Evolutionary conservation across 2,329 filamentous ascomycete genomes (phyloP).

Genomic region (Cladorrhinum sp.): DNA sequence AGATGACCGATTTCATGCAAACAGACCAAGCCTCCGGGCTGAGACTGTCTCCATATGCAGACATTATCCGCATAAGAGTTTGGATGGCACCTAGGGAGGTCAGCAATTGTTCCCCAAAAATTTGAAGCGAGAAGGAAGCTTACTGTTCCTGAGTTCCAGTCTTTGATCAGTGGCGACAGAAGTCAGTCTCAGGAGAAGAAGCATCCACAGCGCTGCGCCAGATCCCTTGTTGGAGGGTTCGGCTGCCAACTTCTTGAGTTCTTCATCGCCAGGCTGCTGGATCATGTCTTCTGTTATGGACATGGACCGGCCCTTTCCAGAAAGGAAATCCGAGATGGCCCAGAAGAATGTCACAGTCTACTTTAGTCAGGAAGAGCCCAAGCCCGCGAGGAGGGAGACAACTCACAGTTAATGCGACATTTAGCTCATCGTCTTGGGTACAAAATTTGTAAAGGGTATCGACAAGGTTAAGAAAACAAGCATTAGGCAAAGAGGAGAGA

Average conservation of each 20-base stretch:
- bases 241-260: slow-evolving; percentile 56
- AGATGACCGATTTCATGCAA: slow-evolving; percentile 76
- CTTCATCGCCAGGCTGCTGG: slow-evolving; percentile 52
- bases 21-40: slow-evolving; percentile 77
- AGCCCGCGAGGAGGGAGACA: not conserved
- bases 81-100: slow-evolving; percentile 68
- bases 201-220: slow-evolving; percentile 73
- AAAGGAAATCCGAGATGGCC: slow-evolving; percentile 88
- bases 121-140: slow-evolving; percentile 25
- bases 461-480: slow-evolving; percentile 73
- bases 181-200: slow-evolving; percentile 68
- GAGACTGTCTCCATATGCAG: slow-evolving; percentile 81
- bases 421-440: slow-evolving; percentile 85
- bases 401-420: slow-evolving; percentile 84
- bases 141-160: slow-evolving; percentile 74
- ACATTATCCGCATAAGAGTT: slow-evolving; percentile 85
- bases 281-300: slow-evolving; percentile 57
- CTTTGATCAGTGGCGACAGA: slow-evolving; percentile 68
- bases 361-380: slow-evolving; percentile 10
- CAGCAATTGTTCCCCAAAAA: slow-evolving; percentile 30
- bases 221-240: slow-evolving; percentile 58
- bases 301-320: slow-evolving; percentile 55
- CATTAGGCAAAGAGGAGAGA: slow-evolving; percentile 66
- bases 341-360: slow-evolving; percentile 92
- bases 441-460: slow-evolving; percentile 88